Evolutionary conservation across 345 rosid genomes (phyloP), one percentile per base, ranked within the genome.

Genomic region (Viola odorata): DNA sequence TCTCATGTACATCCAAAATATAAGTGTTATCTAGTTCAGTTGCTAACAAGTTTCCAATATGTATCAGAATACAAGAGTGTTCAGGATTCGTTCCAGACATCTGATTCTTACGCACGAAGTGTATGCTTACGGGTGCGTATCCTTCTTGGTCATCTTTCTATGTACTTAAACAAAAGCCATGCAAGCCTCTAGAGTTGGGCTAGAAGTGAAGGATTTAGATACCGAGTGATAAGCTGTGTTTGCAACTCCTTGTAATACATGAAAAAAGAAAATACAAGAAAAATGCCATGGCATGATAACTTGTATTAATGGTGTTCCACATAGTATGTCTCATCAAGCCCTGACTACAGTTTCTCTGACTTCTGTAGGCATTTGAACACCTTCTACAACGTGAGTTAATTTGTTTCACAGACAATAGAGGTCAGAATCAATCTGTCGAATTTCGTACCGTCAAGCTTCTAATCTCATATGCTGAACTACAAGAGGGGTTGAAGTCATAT

Each of bases 331-430:
- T 36, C 17, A 38, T 41, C 58, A 12, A 6, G 3, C 68, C 53
- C 45, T 68, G 63, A 72, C 45, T 8, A 41, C 57, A 3, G n/a
- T 45, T 16, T 13, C 54, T 13, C 61, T 37, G 63, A 65, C 53
- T 70, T 66, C 50, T 76, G 60, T 81, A 92, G 96, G 96, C 89
- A 73, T 92, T 89, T 80, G 94, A 92, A 72, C 88, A 81, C 69
- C 83, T 89, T 62, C 62, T 84, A 60, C 85, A 87, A 44, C 80
- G 85, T 9, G 85, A 84, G 52, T 56, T 87, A 51, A 74, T 89
- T 65, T 69, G 89, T 76, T 89, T 82, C 58, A 17, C 69, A 17
- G 96, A 87, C 81, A 83, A 63, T 69, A 79, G 85, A 80, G 84
- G 82, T 45, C 76, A 77, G 15, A 71, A 64, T 70, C 98, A 87